Evolutionary conservation across 148 eudicot species (phyloP), one percentile per base, ranked within the genome.

Genomic region (Cornus florida): DNA sequence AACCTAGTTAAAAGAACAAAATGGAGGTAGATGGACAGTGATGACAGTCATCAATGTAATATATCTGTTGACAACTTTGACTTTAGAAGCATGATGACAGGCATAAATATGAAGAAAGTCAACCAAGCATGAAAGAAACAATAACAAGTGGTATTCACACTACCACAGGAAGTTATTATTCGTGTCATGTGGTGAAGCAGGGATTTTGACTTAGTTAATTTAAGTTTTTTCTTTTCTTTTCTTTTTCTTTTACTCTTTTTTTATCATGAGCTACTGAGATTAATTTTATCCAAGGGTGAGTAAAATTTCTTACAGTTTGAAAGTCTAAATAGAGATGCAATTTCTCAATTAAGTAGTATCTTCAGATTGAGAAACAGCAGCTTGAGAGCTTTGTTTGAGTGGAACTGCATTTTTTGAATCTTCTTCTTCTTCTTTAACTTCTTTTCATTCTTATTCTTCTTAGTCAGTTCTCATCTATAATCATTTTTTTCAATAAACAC

Each of bases 1-100:
- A 76, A 76, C 31, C 66, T 16, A 65, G 59, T 76, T 19, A 48
- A 64, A 41, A n/a, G 4, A 38, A 76, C 46, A 53, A 43, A 57
- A 3, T 62, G 22, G 62, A 60, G 65, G 62, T 16, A 59, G 48
- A 48, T 41, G 57, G 24, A 62, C 17, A 70, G 70, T 20, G 19
- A 74, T 35, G 24, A 62, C 17, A 70, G 70, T 20, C 24, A 74
- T 53, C 57, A 20, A 8, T 6, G 22, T 67, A 59, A 43, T 10
- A 68, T 11, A 24, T 41, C 46, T 57, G 6, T 16, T 13, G 46
- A 19, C 57, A 74, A 69, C 59, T n/a, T 46, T 6, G 33, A 62
- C 10, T 13, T 14, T n/a, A 62, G 20, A 1, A 7, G 20, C 23
- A 62, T 53, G 22, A 62, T 6, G 66, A 62, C 6, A 6, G 24